Percentiles rank a stretch among this genome's conserved stretches.
Evolutionary conservation across 2,329 filamentous ascomycete species (phyloP).

Genomic region (Pleomassaria siparia): DNA sequence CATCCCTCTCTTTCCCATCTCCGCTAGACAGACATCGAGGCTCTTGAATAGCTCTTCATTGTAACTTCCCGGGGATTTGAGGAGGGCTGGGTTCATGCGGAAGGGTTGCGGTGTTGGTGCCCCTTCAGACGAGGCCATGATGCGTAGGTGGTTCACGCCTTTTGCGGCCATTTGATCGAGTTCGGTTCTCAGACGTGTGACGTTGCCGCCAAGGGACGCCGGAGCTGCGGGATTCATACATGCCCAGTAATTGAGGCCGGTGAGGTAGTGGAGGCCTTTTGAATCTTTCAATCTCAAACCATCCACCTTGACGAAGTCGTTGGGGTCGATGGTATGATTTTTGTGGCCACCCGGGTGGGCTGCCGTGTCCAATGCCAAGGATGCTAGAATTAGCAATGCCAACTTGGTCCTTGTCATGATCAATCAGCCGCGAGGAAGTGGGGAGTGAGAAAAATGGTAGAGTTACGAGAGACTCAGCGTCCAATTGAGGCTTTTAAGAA

Average conservation of each 20-base stretch:
- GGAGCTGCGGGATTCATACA: constrained; percentile 45
- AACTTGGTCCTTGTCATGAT: neutral
- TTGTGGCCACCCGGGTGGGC: neutral
- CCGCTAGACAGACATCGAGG: constrained; percentile 42
- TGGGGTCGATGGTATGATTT: constrained; percentile 20
- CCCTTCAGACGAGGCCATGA: constrained; percentile 45
- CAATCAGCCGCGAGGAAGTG: neutral
- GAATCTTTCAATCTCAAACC: constrained; percentile 37
- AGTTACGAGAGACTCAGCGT: neutral
- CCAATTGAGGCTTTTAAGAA: constrained; percentile 2
- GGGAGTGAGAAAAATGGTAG: neutral
- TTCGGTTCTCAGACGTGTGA: constrained; percentile 40
- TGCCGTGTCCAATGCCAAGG: neutral
- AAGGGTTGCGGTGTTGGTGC: constrained; percentile 43
- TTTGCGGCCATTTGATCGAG: constrained; percentile 45
- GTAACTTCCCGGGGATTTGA: constrained; percentile 40
- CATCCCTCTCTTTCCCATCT: constrained; percentile 45
- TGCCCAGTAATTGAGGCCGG: constrained; percentile 45
- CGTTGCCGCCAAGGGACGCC: constrained; percentile 38
- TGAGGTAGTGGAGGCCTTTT: constrained; percentile 42
- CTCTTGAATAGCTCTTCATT: constrained; percentile 43
- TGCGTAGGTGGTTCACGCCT: constrained; percentile 44
- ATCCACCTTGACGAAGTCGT: constrained; percentile 42
- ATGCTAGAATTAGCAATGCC: neutral
- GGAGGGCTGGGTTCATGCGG: constrained; percentile 43